Conservation (phyloP, 2,329 filamentous ascomycete genomes). For the Sarocladium strictum region DNA sequence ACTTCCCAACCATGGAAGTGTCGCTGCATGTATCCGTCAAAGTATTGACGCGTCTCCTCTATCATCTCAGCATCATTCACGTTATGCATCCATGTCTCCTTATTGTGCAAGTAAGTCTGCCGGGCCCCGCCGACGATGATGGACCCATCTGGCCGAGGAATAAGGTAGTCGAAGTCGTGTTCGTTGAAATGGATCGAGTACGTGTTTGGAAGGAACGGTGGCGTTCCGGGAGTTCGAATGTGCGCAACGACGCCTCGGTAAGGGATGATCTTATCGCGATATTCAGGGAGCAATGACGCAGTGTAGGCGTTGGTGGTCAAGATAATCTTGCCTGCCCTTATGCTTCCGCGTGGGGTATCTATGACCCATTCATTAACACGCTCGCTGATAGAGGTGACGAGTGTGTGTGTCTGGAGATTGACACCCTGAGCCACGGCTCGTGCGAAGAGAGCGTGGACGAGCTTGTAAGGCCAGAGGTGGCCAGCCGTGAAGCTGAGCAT, state of each 20-base stretch:
- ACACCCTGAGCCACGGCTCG: slow-evolving; percentile 12
- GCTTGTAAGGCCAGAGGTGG: slow-evolving; percentile 27
- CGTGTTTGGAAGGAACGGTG: slow-evolving; percentile 14
- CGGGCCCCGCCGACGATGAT: slow-evolving; percentile 38
- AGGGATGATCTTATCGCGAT: slow-evolving; percentile 13
- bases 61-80: slow-evolving; percentile 36
- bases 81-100: slow-evolving; percentile 35
- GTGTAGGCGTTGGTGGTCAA: slow-evolving; percentile 25
- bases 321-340: slow-evolving; percentile 17
- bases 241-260: neutral
- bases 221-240: neutral
- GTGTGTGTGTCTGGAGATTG: slow-evolving; percentile 1
- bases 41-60: slow-evolving; percentile 31
- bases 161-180: slow-evolving; percentile 28
- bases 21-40: slow-evolving; percentile 39
- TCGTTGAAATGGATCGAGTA: slow-evolving; percentile 17
- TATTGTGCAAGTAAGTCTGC: slow-evolving; percentile 24
- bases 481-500: slow-evolving; percentile 24
- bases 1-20: slow-evolving; percentile 39
- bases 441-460: slow-evolving; percentile 20
- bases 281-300: slow-evolving; percentile 16
- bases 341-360: slow-evolving; percentile 16
- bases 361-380: neutral
- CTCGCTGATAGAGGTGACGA: neutral
- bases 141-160: slow-evolving; percentile 32